Evolutionary conservation across 2,329 filamentous ascomycete genomes (phyloP).

Genomic region (Aspergillus fijiensis): DNA sequence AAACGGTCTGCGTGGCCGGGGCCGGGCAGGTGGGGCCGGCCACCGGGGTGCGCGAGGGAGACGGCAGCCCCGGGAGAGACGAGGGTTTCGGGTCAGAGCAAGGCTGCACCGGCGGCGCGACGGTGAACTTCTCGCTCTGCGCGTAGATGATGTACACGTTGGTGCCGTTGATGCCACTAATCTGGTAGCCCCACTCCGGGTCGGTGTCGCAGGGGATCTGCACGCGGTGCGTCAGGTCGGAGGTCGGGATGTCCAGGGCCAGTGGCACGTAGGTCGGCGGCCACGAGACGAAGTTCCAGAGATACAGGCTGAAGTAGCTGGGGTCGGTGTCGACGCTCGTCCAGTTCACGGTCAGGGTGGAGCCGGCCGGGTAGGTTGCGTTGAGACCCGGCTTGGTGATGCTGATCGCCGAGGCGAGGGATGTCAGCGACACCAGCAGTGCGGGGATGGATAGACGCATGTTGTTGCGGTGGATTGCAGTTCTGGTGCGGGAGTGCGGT

Average conservation of each 20-base stretch:
- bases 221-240: slow-evolving; percentile 33
- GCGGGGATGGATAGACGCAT: slow-evolving; percentile 15
- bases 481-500: neutral
- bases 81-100: slow-evolving; percentile 28
- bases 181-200: slow-evolving; percentile 43
- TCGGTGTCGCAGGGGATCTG: slow-evolving; percentile 41
- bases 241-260: slow-evolving; percentile 37
- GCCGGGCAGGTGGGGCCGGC: slow-evolving; percentile 8
- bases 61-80: slow-evolving; percentile 14
- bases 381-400: slow-evolving; percentile 35
- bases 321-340: slow-evolving; percentile 45
- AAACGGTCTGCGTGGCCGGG: slow-evolving; percentile 19
- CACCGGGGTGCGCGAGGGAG: neutral
- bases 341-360: slow-evolving; percentile 38
- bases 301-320: slow-evolving; percentile 41
- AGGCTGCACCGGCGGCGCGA: slow-evolving; percentile 20
- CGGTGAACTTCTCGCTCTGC: slow-evolving; percentile 43
- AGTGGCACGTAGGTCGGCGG: slow-evolving; percentile 43
- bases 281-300: slow-evolving; percentile 50
- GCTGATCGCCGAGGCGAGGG: slow-evolving; percentile 24
- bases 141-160: slow-evolving; percentile 49
- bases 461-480: neutral
- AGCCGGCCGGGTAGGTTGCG: slow-evolving; percentile 40
- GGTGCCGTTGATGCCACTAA: slow-evolving; percentile 49
- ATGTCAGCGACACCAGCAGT: slow-evolving; percentile 14